Conservation (phyloP, 2,329 filamentous ascomycete species). For the Alternaria angustiovoidea region DNA sequence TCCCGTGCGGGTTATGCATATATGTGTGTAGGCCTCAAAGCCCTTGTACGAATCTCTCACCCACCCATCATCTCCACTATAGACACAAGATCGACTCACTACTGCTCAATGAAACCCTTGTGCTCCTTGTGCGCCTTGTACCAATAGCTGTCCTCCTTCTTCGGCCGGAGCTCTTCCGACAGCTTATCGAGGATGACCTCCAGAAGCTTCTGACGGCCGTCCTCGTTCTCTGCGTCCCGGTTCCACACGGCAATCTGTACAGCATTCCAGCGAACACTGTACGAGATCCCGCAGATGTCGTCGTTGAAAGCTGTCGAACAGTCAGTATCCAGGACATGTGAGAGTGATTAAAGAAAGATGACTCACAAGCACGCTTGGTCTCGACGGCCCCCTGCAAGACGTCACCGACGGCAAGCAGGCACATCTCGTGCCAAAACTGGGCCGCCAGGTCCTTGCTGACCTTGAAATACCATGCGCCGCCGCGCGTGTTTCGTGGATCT, state of each 20-base stretch:
- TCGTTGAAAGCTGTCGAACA: slow-evolving; percentile 66
- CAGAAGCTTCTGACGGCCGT: slow-evolving; percentile 78
- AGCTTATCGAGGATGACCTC: slow-evolving; percentile 77
- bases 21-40: not conserved
- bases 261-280: slow-evolving; percentile 87
- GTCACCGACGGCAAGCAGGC: slow-evolving; percentile 84
- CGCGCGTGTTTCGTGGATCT: slow-evolving; percentile 83
- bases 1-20: slow-evolving; percentile 5
- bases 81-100: slow-evolving; percentile 11
- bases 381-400: slow-evolving; percentile 77
- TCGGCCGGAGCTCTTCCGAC: slow-evolving; percentile 75
- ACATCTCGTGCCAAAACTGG: slow-evolving; percentile 82
- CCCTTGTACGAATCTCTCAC: not conserved
- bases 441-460: slow-evolving; percentile 76
- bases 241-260: slow-evolving; percentile 94
- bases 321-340: not conserved
- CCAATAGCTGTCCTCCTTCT: slow-evolving; percentile 68
- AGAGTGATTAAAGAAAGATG: not conserved
- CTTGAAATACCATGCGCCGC: slow-evolving; percentile 92
- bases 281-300: slow-evolving; percentile 84
- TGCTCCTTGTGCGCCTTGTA: slow-evolving; percentile 94
- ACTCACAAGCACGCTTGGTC: slow-evolving; percentile 64
- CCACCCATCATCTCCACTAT: not conserved
- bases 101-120: slow-evolving; percentile 68
- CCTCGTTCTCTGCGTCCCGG: slow-evolving; percentile 81